phyloP scores from a whole-genome alignment of 345 rosid genomes.

The Draba incana region DNA sequence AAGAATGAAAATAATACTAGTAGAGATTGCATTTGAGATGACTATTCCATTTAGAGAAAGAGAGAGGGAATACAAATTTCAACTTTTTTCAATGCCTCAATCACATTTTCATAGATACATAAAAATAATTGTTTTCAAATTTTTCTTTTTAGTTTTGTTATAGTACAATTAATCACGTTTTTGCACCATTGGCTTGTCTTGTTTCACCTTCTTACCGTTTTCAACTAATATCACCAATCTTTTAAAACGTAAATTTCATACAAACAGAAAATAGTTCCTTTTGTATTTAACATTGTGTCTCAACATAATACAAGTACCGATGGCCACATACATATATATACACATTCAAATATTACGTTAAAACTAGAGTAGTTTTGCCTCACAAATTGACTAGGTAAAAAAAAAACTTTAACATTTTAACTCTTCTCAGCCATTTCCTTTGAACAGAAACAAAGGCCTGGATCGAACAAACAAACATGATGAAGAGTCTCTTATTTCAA shows the following conservation, averaged over 20 bases:
- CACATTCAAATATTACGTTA: conserved; percentile 20
- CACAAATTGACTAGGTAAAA: neutral
- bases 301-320: conserved; percentile 1
- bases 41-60: too few relatives aligned
- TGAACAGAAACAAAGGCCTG: conserved; percentile 3
- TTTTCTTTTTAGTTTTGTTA: too few relatives aligned
- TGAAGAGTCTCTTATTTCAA: conserved; percentile 10
- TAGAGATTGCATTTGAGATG: too few relatives aligned
- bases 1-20: too few relatives aligned
- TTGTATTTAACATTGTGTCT: conserved; percentile 1
- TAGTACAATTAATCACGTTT: too few relatives aligned
- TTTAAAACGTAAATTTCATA: neutral
- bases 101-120: too few relatives aligned
- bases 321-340: neutral
- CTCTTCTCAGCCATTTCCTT: conserved; percentile 22
- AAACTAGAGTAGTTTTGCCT: conserved; percentile 12
- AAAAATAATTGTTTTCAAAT: too few relatives aligned
- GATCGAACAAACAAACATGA: conserved; percentile 11
- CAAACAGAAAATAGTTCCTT: neutral
- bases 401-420: neutral
- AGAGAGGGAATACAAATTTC: too few relatives aligned
- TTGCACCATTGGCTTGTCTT: too few relatives aligned
- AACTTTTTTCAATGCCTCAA: too few relatives aligned
- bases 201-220: too few relatives aligned
- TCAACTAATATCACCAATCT: too few relatives aligned